Base-by-base conservation (phyloP, 495 filamentous ascomycete genomes). In the Aspergillus sclerotioniger region DNA sequence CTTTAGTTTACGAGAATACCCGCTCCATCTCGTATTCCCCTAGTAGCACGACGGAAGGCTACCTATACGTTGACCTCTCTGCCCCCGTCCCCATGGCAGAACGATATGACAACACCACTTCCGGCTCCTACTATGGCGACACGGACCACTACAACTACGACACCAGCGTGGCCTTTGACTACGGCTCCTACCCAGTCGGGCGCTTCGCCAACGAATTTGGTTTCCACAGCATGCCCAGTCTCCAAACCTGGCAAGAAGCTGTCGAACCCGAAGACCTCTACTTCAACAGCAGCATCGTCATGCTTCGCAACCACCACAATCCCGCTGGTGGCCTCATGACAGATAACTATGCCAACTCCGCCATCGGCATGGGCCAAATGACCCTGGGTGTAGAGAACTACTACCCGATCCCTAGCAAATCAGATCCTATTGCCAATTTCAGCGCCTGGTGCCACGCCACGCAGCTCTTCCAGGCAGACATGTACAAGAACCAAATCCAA, bases 71-170 rank as follows among this genome's bases (percentile, higher is more conserved):
- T 31, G 74, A 90, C 54, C 79, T 85, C 53, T 82, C 79, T 8
- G 70, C 74, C 3, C 72, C 82, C 1, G 72, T 82, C 8, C 85
- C 86, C 1, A 83, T 88, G 65, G 75, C 75, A 0, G 77, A 87
- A 63, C 71, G 87, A 44, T 89, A 89, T 64, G 58, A 82, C 43
- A 87, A 89, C 61, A 63, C 70, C 5, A 83, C 81, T 0, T 53
- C 69, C 15, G 84, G 84, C 1, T 70, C 71, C 4, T 80, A 87
- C 35, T 88, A 89, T 62, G 84, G 84, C 10, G 82, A 89, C 62
- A 88, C 85, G 8, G 86, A 89, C 55, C 81, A 84, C 63, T 90
- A 90, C 70, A 82, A 87, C 59, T 90, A 90, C 57, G 72, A 84
- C 62, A 77, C 78, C 32, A 62, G 57, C 8, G 60, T 78, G 17